These are phyloP conservation scores for Solanum appendiculatum DNA, from an alignment of 257 asterid species.

Conservation along the genomic window DNA sequence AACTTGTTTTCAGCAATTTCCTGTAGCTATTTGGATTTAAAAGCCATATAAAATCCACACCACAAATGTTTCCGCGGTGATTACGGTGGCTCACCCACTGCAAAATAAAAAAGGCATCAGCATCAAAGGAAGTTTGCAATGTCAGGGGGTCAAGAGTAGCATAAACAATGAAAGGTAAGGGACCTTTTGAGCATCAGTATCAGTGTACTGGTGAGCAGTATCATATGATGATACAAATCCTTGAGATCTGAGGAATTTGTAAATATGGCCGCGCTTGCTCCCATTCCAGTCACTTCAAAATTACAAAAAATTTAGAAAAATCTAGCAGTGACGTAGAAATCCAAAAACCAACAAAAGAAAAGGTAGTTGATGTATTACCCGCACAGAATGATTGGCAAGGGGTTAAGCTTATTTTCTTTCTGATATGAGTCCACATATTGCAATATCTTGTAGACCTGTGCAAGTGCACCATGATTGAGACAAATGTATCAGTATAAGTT, in stretches of 20 bases:
- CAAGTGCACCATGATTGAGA: neutral
- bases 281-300: constrained; percentile 88
- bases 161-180: neutral
- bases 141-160: neutral
- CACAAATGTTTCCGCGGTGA: constrained; percentile 98
- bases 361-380: constrained; percentile 41
- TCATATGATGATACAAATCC: constrained; percentile 96
- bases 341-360: neutral
- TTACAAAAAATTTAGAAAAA: constrained; percentile 8
- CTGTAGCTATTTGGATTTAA: constrained; percentile 85
- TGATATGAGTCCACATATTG: constrained; percentile 76
- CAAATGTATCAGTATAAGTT: neutral
- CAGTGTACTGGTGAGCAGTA: constrained; percentile 93
- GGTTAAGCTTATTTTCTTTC: constrained; percentile 75
- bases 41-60: constrained; percentile 99
- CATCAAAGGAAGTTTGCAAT: neutral
- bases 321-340: neutral
- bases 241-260: constrained; percentile 90
- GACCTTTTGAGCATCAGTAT: constrained; percentile 97
- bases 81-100: constrained; percentile 99
- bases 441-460: constrained; percentile 88
- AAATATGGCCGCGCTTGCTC: constrained; percentile 90
- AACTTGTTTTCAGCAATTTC: constrained; percentile 80
- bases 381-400: constrained; percentile 86
- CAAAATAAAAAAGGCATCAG: constrained; percentile 13